Evolutionary conservation across 2,329 filamentous ascomycete species (phyloP), one percentile per base, ranked within the genome.

Genomic region (Aureobasidium pullulans): DNA sequence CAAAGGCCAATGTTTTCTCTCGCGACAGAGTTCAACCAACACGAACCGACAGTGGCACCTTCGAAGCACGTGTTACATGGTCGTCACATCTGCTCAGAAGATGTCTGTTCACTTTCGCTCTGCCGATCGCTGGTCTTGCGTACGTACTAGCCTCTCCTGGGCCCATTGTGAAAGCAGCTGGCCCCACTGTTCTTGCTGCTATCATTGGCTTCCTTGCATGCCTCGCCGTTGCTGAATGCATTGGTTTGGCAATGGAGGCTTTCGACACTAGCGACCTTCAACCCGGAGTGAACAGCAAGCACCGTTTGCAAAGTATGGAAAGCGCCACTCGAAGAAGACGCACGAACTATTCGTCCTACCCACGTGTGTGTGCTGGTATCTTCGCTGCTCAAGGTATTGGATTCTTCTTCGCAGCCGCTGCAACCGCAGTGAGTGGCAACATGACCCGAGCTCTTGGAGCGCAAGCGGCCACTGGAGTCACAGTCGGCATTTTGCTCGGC

Each of bases 191-290:
- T 2, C 84, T 90, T 64, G 85, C 86, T 0, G 81, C 80, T 1
- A 69, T 84, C 4, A 80, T 90, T 13, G 87, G 86, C 0, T 89
- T 89, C 65, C 75, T 90, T 5, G 87, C 85, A 1, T 86, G 84
- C 54, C 80, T 93, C 9, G 88, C 87, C 1, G 84, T 90, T 47
- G 83, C 88, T 2, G 88, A 92, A 71, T 90, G 88, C 71, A 83
- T 87, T 63, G 87, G 88, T 0, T 74, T 92, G 34, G 81, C 91
- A 68, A 91, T 92, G 88, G 88, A 91, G 68, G 86, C 85, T 0
- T 92, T 87, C 70, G 89, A 92, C 69, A 88, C 85, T n/a, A 89
- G 86, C 42, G 89, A 92, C 70, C 77, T 92, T 4, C 87, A 88
- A 64, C 84, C 86, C 2, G 85, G 86, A 10, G 86, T 87, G 77